Base-by-base conservation (phyloP, 2,329 filamentous ascomycete species). In the Clarireedia paspali region DNA sequence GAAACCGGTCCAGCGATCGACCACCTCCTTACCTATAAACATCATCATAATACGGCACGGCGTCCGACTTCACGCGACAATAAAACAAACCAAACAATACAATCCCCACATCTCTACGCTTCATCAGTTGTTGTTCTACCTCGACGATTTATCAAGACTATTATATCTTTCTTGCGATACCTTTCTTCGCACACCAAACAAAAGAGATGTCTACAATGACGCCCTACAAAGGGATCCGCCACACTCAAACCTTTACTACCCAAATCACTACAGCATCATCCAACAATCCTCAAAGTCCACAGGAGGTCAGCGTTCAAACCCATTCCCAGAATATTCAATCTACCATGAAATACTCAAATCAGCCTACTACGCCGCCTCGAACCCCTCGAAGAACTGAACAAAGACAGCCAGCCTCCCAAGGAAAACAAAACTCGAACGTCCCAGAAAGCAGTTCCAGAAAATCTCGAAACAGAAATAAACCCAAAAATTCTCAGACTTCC, bases 111-210 rank as follows among this genome's bases (percentile, higher is more conserved):
- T 15, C 26, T 26, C 17, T 6, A 20, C 14, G 42, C 45, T 26
- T 42, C 23, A 24, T n/a, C 15, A 14, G 9, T 17, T 15, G 20
- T 58, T 56, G 53, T 61, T 60, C 39, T 50, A 44, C 59, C 62
- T 61, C 44, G 53, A 57, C 47, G 2, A 47, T 58, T 53, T 60
- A 62, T 62, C 59, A 26, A 60, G 61, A 60, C 61, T 64, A 63
- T 59, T 70, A 67, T 76, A 77, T 77, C 75, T 76, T 72, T 74
- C 72, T 74, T 76, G 60, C 64, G 60, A 60, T 20, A n/a, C 4
- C 9, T 42, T 3, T n/a, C 20, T 42, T 42, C 9, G 30, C 14
- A 17, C n/a, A 20, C 39, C 15, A 42, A 42, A 42, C n/a, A 72
- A 72, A 71, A 64, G 68, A 68, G 53, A 79, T 78, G 76, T 75